Conservation (phyloP, 1,284 basidiomycete species). For the Fistulina hepatica region DNA sequence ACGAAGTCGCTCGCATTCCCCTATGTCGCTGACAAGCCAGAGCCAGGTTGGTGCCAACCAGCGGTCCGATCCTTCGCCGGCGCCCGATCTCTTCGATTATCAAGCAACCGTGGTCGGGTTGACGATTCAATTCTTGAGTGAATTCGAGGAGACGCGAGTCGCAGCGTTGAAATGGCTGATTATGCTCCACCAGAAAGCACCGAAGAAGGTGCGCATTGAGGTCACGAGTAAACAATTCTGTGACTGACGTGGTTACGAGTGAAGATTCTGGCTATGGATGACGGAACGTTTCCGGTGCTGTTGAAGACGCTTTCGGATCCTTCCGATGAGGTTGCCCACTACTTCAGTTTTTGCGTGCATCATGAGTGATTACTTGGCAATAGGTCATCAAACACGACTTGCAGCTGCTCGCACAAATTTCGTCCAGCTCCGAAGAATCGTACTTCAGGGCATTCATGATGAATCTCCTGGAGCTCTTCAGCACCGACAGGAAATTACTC, state of each 20-base stretch:
- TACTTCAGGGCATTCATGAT: conserved; percentile 96
- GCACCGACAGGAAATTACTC: conserved; percentile 84
- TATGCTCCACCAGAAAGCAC: conserved; percentile 97
- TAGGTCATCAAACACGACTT: conserved; percentile 94
- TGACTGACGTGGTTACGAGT: conserved; percentile 6
- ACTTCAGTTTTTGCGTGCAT: background rate
- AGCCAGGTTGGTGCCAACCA: conserved; percentile 35
- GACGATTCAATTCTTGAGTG: conserved; percentile 89
- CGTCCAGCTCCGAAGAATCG: conserved; percentile 85
- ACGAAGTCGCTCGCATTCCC: conserved; percentile 47
- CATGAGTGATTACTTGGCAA: conserved; percentile 5
- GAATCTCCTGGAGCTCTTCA: conserved; percentile 89
- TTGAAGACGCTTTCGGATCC: conserved; percentile 95
- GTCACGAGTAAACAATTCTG: background rate
- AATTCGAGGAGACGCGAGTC: conserved; percentile 93
- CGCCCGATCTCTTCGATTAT: conserved; percentile 86
- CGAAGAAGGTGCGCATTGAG: conserved; percentile 63
- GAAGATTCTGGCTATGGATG: conserved; percentile 90
- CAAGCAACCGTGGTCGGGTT: conserved; percentile 86
- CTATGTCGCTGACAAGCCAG: conserved; percentile 34
- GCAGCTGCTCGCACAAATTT: conserved; percentile 93
- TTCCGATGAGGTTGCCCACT: conserved; percentile 71
- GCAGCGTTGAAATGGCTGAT: conserved; percentile 96
- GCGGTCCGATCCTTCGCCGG: no score
- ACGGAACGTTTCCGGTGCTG: conserved; percentile 91